phyloP scores from a whole-genome alignment of 768 basidiomycete genomes.

The Naganishia friedmannii region DNA sequence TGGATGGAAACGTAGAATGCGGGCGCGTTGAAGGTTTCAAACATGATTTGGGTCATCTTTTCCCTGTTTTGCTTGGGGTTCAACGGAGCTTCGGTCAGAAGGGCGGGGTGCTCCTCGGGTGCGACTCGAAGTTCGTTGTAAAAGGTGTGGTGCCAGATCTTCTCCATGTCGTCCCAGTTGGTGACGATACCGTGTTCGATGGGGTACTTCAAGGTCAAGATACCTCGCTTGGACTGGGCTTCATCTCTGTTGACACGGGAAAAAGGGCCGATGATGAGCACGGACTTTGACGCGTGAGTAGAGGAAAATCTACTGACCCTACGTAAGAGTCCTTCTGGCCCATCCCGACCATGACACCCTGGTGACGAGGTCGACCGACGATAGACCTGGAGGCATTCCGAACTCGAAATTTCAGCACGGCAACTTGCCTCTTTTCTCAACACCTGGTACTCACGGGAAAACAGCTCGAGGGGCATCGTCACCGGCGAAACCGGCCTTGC shows the following conservation, averaged over 20 bases:
- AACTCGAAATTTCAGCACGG: background rate
- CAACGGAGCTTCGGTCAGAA: constrained; percentile 85
- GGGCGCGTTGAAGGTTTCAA: constrained; percentile 89
- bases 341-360: constrained; percentile 96
- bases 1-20: constrained; percentile 91
- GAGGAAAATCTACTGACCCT: constrained; percentile 59
- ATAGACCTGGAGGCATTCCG: constrained; percentile 60
- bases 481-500: constrained; percentile 89
- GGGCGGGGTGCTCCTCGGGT: constrained; percentile 86
- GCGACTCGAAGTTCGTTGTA: constrained; percentile 93
- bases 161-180: constrained; percentile 99
- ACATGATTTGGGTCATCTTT: constrained; percentile 92
- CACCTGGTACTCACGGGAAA: constrained; percentile 71
- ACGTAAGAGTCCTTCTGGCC: constrained; percentile 95
- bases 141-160: constrained; percentile 97
- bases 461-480: constrained; percentile 89
- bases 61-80: constrained; percentile 91
- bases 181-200: constrained; percentile 93
- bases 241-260: constrained; percentile 62
- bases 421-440: background rate
- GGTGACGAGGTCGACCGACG: constrained; percentile 89
- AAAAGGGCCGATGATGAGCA: background rate
- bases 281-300: background rate
- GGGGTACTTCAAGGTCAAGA: constrained; percentile 86
- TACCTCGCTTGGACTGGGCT: constrained; percentile 91